These are phyloP conservation scores for Penicillium taxi DNA, from an alignment of 495 filamentous ascomycete species.

Conservation along the genomic window DNA sequence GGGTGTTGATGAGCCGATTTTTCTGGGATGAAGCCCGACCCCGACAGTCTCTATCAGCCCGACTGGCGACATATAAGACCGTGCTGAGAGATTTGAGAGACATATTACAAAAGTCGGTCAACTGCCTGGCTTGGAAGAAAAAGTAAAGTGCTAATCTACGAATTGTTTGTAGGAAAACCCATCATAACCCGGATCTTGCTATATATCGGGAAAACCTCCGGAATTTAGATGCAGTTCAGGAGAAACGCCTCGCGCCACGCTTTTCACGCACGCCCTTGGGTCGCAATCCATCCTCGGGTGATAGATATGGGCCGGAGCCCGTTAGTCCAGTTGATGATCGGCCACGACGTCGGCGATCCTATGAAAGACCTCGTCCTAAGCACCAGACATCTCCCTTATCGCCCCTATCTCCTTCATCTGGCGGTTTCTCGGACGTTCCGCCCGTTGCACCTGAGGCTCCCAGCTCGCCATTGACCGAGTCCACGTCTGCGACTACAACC, in stretches of 20 bases:
- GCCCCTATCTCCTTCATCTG: constrained; percentile 28
- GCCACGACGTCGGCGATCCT: constrained; percentile 30
- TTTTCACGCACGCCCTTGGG: constrained; percentile 26
- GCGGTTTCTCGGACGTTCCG: constrained; percentile 27
- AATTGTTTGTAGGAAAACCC: too few species aligned
- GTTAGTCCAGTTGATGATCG: constrained; percentile 26
- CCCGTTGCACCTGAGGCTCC: constrained; percentile 36
- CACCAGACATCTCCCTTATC: constrained; percentile 24
- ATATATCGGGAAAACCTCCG: too few species aligned
- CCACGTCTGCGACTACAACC: constrained; percentile 18
- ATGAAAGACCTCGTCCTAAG: constrained; percentile 30
- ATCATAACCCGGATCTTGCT: too few species aligned
- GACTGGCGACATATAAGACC: constrained; percentile 47
- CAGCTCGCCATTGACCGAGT: constrained; percentile 34
- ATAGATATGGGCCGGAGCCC: constrained; percentile 17
- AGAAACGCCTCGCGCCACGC: not conserved
- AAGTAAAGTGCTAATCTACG: not conserved
- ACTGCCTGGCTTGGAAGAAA: not conserved
- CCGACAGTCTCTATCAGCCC: constrained; percentile 37
- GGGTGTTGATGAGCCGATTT: constrained; percentile 42
- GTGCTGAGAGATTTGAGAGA: constrained; percentile 44
- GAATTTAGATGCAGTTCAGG: not conserved
- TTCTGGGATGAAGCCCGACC: constrained; percentile 48
- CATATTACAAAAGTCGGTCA: constrained; percentile 38
- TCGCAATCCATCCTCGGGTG: constrained; percentile 22